A percentile compares a stretch with the other conserved stretches of the same genome.
Conservation (phyloP, 2,329 filamentous ascomycete species). For the Elsinoe australis region DNA sequence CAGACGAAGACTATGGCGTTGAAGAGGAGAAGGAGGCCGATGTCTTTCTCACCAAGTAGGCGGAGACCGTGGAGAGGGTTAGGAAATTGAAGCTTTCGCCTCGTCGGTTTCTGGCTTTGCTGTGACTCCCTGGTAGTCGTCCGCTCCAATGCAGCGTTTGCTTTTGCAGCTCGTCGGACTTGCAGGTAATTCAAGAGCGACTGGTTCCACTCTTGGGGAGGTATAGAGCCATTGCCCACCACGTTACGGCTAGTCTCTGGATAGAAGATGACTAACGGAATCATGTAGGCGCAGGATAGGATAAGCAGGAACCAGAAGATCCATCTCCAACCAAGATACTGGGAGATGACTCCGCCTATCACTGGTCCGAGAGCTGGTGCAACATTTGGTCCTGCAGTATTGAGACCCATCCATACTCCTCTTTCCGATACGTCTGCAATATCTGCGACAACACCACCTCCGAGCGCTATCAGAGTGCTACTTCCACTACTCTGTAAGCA, state of each 20-base stretch:
- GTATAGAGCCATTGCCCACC: slow-evolving; percentile 34
- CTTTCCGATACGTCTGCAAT: slow-evolving; percentile 31
- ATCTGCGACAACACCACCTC: slow-evolving; percentile 31
- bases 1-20: slow-evolving; percentile 39
- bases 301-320: slow-evolving; percentile 41
- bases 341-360: slow-evolving; percentile 28
- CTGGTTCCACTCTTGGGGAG: slow-evolving; percentile 27
- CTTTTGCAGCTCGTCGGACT: slow-evolving; percentile 19
- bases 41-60: slow-evolving; percentile 36
- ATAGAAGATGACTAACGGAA: slow-evolving; percentile 28
- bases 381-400: slow-evolving; percentile 24
- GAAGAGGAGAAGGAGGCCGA: slow-evolving; percentile 33
- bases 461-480: slow-evolving; percentile 34
- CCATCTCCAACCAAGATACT: slow-evolving; percentile 32
- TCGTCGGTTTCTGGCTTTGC: slow-evolving; percentile 24
- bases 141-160: slow-evolving; percentile 14
- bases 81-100: slow-evolving; percentile 35
- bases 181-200: slow-evolving; percentile 26
- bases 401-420: slow-evolving; percentile 31
- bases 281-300: slow-evolving; percentile 30
- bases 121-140: slow-evolving; percentile 23
- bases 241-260: slow-evolving; percentile 37
- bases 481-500: slow-evolving; percentile 36
- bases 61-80: slow-evolving; percentile 39
- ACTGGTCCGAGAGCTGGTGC: slow-evolving; percentile 25